Base-by-base conservation (phyloP, 2,329 filamentous ascomycete species). In the Aspergillus ochraceoroseus region DNA sequence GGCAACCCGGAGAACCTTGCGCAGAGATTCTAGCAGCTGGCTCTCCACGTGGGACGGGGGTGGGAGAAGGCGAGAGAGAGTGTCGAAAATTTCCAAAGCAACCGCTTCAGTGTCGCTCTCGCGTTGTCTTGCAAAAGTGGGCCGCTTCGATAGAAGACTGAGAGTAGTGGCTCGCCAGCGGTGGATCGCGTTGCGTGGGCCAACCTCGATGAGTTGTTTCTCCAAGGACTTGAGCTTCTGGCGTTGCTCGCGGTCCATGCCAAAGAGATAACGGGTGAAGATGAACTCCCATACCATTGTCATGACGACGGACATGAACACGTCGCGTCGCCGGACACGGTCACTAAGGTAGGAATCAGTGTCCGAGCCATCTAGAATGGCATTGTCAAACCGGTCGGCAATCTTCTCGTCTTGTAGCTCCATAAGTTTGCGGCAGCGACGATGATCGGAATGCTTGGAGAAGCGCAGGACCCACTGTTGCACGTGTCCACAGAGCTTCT, bases 221-320 rank as follows among this genome's bases (percentile, higher is more conserved):
- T 98, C 94, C 6, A 98, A 77, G 22, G 85, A 82, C 71, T 98
- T 96, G 63, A 98, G 82, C 67, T 96, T 96, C 66, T 96, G 89
- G 55, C 92, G 81, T 67, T 98, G 92, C 66, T 96, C 92, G 55
- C 89, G 80, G 63, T 98, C 92, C 87, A 98, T 95, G 56, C 92
- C 92, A 63, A 98, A 98, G 17, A 98, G 80, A 64, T 98, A 98
- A 49, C 92, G 82, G 6, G 90, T 95, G 62, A 98, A 98, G 61
- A 98, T 83, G 59, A 94, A 95, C 66, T 98, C 92, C 89, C 89
- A 98, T 36, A 98, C 82, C 88, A 98, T 95, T 47, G 85, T 92
- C 89, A 96, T 96, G 41, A 90, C 87, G 65, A 98, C 88, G 25
- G 88, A 92, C 87, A 96, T 95, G 74, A 98, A 95, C 43, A 96